These are phyloP conservation scores for Starmera pachycereana DNA, from an alignment of 805 yeast genomes.

Conservation along the genomic window DNA sequence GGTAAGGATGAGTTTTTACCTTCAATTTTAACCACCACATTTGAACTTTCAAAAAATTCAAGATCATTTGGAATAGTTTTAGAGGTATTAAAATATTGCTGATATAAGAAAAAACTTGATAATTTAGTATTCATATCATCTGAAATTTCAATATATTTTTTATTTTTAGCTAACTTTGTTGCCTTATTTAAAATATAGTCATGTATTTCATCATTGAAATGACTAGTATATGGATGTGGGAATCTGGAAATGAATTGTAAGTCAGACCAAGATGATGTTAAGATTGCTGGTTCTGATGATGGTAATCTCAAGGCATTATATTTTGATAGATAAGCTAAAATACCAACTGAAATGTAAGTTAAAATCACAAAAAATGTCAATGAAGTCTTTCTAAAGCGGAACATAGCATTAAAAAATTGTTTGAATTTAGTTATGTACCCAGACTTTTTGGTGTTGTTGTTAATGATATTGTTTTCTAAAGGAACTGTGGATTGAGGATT, in stretches of 20 bases:
- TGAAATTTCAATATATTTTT: conserved; percentile 21
- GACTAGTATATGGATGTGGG: conserved; percentile 74
- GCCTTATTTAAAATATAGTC: conserved; percentile 46
- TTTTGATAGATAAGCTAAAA: conserved; percentile 29
- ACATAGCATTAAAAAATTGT: conserved; percentile 33
- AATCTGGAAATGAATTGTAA: conserved; percentile 55
- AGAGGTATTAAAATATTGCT: conserved; percentile 36
- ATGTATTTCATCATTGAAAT: conserved; percentile 67
- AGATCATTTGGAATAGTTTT: conserved; percentile 33
- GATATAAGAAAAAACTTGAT: conserved; percentile 39
- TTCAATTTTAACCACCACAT: conserved; percentile 63
- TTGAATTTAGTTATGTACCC: conserved; percentile 6
- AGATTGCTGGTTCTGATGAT: conserved; percentile 25
- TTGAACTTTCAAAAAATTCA: conserved; percentile 74
- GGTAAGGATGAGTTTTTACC: conserved; percentile 51
- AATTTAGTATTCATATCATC: conserved; percentile 26
- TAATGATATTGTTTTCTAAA: background rate
- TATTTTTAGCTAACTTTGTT: conserved; percentile 19
- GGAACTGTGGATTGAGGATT: background rate
- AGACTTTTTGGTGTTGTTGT: background rate
- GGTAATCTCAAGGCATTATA: conserved; percentile 35
- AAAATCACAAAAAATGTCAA: conserved; percentile 44
- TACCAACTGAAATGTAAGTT: conserved; percentile 33
- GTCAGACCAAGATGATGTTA: conserved; percentile 52
- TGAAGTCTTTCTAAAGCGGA: conserved; percentile 68